Base-by-base conservation (phyloP, 2,329 filamentous ascomycete species). In the Zymoseptoria brevis region DNA sequence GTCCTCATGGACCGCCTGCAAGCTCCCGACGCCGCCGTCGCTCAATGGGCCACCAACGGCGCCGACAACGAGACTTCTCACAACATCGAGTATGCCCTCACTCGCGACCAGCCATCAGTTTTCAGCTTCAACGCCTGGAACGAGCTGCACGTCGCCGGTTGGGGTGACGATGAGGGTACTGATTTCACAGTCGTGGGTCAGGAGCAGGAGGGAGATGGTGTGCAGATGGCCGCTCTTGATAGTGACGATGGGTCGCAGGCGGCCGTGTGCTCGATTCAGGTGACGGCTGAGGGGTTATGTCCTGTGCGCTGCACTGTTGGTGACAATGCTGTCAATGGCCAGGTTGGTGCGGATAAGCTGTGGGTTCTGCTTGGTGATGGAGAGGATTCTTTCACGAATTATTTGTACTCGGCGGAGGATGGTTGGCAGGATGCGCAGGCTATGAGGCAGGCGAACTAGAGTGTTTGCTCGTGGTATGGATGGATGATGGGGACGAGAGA, bases 121-220 rank as follows among this genome's bases (percentile, higher is more conserved):
- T 45, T 45, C 35, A n/a, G 35, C 35, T 45, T 45, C 35, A 45
- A 45, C 35, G 35, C 13, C 5, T 45, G 35, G 35, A 45, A 45
- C 35, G 35, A 45, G 35, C 35, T 45, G 16, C 35, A 45, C 35
- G 35, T 45, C 35, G 35, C 13, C 16, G 35, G 35, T 16, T 45
- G 35, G 35, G 35, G 35, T n/a, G 35, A 45, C 13, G 35, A 45
- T 5, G 35, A 45, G 35, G 35, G 16, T 5, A 45, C 35, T 4
- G 3, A 24, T 8, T n/a, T 35, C 49, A 35, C 53, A 16, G 11
- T 63, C 50, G 8, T 59, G 50, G 21, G 58, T 11, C 21, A 62
- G 51, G 21, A 45, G 35, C 35, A 45, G 35, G 35, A 45, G 35
- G 35, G 35, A 4, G 35, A 45, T 9, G 35, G 35, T n/a, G 35